Conservation (phyloP, 2,329 filamentous ascomycete genomes). For the Cladobotryum mycophilum region DNA sequence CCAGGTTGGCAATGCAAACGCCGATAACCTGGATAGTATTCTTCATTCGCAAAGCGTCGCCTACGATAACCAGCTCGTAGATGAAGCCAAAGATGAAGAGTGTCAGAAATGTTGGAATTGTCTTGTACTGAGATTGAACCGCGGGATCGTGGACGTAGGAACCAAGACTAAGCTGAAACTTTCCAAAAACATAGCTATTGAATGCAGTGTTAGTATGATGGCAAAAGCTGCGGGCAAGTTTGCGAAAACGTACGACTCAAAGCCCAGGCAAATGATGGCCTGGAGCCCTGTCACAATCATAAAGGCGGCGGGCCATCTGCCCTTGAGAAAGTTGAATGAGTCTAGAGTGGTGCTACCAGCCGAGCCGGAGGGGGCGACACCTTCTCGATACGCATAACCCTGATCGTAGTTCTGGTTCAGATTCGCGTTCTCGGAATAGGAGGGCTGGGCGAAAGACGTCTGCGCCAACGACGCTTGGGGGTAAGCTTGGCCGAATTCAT, state of each 20-base stretch:
- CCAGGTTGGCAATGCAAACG: constrained; percentile 85
- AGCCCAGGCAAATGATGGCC: constrained; percentile 70
- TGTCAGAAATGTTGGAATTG: constrained; percentile 91
- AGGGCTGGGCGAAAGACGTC: constrained; percentile 20
- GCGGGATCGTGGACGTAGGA: constrained; percentile 32
- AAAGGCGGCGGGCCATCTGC: constrained; percentile 85
- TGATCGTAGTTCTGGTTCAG: constrained; percentile 27
- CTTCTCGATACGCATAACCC: constrained; percentile 33
- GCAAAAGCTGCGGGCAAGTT: not conserved
- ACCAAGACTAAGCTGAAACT: constrained; percentile 63
- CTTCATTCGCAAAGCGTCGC: constrained; percentile 87
- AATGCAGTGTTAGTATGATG: constrained; percentile 13
- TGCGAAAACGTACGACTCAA: constrained; percentile 67
- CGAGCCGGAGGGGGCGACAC: constrained; percentile 27
- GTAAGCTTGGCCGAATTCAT: constrained; percentile 29
- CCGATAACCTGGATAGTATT: constrained; percentile 99
- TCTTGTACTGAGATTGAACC: constrained; percentile 50
- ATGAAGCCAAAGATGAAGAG: constrained; percentile 97
- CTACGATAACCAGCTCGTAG: constrained; percentile 83
- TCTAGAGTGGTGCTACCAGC: constrained; percentile 25
- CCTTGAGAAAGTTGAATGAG: constrained; percentile 67
- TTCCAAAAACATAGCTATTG: constrained; percentile 77
- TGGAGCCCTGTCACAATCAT: constrained; percentile 68
- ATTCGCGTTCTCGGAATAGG: constrained; percentile 23
- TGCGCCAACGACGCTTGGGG: constrained; percentile 24